Percentiles rank a stretch among this genome's conserved stretches.
Evolutionary conservation across 345 rosid genomes (phyloP).

Genomic region (Eucalyptus regnans): DNA sequence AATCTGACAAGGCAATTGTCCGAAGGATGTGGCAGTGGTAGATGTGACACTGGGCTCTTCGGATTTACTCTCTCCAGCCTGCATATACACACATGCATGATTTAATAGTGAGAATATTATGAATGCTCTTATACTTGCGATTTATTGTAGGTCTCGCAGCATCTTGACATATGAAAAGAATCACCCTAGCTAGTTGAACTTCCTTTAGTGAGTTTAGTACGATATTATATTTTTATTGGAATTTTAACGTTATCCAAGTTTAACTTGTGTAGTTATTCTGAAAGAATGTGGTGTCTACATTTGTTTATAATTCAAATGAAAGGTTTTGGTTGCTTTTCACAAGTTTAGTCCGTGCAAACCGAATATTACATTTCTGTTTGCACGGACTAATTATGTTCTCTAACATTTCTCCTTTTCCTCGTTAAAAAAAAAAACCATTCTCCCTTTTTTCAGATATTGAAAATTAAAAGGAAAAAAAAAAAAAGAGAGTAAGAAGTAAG

Average conservation of each 20-base stretch:
- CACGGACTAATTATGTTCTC: no score
- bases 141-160: background rate
- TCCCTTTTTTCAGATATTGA: no score
- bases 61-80: constrained; percentile 5
- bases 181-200: background rate
- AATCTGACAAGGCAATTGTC: constrained; percentile 14
- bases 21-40: constrained; percentile 1
- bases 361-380: no score
- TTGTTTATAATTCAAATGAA: no score
- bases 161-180: background rate
- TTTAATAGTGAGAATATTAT: background rate
- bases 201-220: background rate
- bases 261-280: background rate
- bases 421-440: no score
- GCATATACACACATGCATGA: background rate
- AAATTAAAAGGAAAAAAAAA: no score
- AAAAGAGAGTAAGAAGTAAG: no score
- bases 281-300: background rate
- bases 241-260: background rate
- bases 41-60: background rate
- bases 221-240: background rate
- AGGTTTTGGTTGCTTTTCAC: no score
- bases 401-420: no score
- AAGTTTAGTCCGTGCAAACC: no score
- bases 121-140: background rate